Percentiles rank a stretch among this genome's conserved stretches.
Conservation (phyloP, 1,139 yeast species). For the Kluyveromyces marxianus region DNA sequence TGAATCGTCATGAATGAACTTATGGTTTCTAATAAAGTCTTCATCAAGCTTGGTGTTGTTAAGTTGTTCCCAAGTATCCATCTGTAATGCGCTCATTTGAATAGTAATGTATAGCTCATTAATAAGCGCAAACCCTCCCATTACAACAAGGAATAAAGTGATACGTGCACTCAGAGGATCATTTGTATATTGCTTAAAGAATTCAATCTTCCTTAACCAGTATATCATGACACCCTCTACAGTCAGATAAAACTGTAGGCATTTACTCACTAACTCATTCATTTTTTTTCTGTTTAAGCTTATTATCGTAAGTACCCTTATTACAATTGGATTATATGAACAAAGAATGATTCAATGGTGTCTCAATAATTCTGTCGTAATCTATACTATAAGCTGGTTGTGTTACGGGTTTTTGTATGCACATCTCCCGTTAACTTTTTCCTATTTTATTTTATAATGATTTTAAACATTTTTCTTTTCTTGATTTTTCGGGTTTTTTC, state of each 20-base stretch:
- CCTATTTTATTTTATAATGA: no score
- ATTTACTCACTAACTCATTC: slow-evolving; percentile 2
- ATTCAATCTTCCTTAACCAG: slow-evolving; percentile 17
- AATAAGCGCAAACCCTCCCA: slow-evolving; percentile 28
- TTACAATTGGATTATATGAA: background rate
- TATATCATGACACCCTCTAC: slow-evolving; percentile 17
- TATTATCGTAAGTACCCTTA: background rate
- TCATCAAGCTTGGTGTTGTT: slow-evolving; percentile 28
- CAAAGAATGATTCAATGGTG: no score
- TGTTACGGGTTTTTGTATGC: no score
- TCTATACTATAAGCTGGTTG: no score
- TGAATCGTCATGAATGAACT: slow-evolving; percentile 27
- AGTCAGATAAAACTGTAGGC: slow-evolving; percentile 11
- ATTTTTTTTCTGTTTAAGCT: background rate
- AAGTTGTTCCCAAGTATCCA: slow-evolving; percentile 28
- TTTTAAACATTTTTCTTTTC: no score
- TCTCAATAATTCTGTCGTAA: no score
- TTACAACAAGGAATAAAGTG: slow-evolving; percentile 25
- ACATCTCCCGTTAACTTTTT: no score
- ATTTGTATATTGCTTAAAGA: slow-evolving; percentile 24
- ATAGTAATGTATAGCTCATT: slow-evolving; percentile 29
- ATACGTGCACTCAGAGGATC: slow-evolving; percentile 29
- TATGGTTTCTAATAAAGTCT: slow-evolving; percentile 20
- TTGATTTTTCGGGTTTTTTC: no score
- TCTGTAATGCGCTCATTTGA: slow-evolving; percentile 29